Conservation (phyloP, 2,329 filamentous ascomycete genomes). For the Cercospora citrullina region DNA sequence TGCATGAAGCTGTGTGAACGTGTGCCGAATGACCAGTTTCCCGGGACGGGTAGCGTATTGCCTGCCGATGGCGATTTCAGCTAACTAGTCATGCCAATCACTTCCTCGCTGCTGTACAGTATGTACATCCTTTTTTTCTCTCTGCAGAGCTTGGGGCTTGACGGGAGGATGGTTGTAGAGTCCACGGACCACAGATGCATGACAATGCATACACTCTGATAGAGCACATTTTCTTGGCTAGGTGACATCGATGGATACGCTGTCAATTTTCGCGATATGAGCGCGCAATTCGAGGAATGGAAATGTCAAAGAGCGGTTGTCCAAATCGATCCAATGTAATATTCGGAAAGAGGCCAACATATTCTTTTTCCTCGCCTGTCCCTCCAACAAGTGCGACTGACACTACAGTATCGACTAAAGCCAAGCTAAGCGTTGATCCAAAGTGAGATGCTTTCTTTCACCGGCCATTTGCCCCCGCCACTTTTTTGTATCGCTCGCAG, state of each 20-base stretch:
- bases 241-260: too few species aligned
- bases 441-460: not conserved
- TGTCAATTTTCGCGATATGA: too few species aligned
- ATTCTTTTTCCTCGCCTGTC: not conserved
- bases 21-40: not conserved
- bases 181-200: not conserved
- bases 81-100: not conserved
- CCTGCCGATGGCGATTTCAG: not conserved
- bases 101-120: too few species aligned
- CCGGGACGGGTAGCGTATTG: not conserved
- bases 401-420: not conserved
- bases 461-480: not conserved
- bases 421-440: not conserved
- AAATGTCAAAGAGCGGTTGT: too few species aligned
- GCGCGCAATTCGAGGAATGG: too few species aligned
- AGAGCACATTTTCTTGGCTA: not conserved
- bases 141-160: not conserved
- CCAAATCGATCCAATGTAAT: too few species aligned
- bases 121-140: too few species aligned
- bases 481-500: not conserved
- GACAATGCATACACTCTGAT: not conserved
- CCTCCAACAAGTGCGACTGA: not conserved
- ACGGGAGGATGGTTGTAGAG: not conserved
- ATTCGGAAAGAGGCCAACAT: not conserved
- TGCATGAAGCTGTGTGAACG: conserved; percentile 3